A percentile compares a stretch with the other conserved stretches of the same genome.
phyloP scores from a whole-genome alignment of 345 rosid species.

The Gossypium rotundifolium region DNA sequence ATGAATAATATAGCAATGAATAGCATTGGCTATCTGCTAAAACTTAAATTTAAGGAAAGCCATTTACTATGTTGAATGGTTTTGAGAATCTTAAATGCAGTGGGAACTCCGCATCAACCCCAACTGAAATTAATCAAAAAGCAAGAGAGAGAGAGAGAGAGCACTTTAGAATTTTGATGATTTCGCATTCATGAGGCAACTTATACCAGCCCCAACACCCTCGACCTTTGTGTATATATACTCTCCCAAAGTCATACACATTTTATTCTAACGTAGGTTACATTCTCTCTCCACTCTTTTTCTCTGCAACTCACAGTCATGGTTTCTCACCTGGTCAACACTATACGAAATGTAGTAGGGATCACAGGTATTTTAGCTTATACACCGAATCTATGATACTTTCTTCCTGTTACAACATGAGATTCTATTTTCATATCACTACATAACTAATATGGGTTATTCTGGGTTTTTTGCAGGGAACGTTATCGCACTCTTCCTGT shows the following conservation, averaged over 20 bases:
- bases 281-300: no score
- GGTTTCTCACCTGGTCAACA: conserved; percentile 38
- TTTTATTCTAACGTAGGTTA: no score
- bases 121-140: not conserved
- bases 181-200: no score
- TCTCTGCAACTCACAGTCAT: conserved; percentile 24
- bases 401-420: not conserved
- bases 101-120: not conserved
- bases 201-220: no score
- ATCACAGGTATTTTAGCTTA: conserved; percentile 37
- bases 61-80: not conserved
- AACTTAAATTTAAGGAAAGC: not conserved
- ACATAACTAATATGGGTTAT: not conserved
- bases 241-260: no score
- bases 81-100: conserved; percentile 2
- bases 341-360: conserved; percentile 54
- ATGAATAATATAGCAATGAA: no score
- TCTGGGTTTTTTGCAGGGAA: conserved; percentile 51
- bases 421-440: no score
- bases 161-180: no score
- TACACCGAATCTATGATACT: not conserved
- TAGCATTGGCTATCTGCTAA: not conserved
- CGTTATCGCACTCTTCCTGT: conserved; percentile 58
- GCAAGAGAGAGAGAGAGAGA: no score
- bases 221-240: not conserved